These are phyloP conservation scores for Cyberlindnera galapagoensis DNA, from an alignment of 805 yeast genomes.

Conservation along the genomic window DNA sequence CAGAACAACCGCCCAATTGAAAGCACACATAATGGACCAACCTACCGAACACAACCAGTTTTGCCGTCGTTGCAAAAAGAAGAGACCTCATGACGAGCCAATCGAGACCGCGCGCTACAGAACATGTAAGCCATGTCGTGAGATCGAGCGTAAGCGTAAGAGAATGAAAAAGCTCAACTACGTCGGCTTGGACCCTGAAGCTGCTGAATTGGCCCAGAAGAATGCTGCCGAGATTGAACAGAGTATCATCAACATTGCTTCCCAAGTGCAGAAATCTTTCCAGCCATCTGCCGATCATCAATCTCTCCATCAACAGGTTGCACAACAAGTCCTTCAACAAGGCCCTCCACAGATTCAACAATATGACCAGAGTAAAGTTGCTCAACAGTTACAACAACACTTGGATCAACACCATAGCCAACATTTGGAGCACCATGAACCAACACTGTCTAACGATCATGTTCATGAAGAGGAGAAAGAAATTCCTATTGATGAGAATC, in stretches of 20 bases:
- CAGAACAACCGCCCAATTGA: too few relatives aligned
- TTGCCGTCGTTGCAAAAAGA: constrained; percentile 27
- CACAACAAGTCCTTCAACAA: constrained; percentile 4
- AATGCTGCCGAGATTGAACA: constrained; percentile 15
- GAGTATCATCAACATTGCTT: constrained; percentile 16
- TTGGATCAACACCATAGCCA: constrained; percentile 2
- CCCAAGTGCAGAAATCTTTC: constrained; percentile 9
- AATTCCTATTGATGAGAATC: constrained; percentile 17
- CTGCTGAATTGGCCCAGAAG: constrained; percentile 4
- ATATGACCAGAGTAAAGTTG: constrained; percentile 13
- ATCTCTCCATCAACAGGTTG: constrained; percentile 1
- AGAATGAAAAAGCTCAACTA: constrained; percentile 18
- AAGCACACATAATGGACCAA: too few relatives aligned
- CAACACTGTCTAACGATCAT: constrained; percentile 10
- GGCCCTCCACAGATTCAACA: constrained; percentile 19
- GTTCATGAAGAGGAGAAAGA: constrained; percentile 11
- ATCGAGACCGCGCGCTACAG: constrained; percentile 25
- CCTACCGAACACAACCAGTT: too few relatives aligned
- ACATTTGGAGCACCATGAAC: constrained; percentile 8
- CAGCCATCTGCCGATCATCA: constrained; percentile 7
- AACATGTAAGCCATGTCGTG: constrained; percentile 26
- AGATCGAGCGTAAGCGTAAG: constrained; percentile 22
- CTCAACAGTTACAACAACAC: too few relatives aligned
- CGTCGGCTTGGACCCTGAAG: constrained; percentile 9
- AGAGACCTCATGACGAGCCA: constrained; percentile 24